A percentile compares a stretch with the other conserved stretches of the same genome.
These are phyloP conservation scores for Calonectria honghensis DNA, from an alignment of 2,329 filamentous ascomycete genomes.

Conservation along the genomic window DNA sequence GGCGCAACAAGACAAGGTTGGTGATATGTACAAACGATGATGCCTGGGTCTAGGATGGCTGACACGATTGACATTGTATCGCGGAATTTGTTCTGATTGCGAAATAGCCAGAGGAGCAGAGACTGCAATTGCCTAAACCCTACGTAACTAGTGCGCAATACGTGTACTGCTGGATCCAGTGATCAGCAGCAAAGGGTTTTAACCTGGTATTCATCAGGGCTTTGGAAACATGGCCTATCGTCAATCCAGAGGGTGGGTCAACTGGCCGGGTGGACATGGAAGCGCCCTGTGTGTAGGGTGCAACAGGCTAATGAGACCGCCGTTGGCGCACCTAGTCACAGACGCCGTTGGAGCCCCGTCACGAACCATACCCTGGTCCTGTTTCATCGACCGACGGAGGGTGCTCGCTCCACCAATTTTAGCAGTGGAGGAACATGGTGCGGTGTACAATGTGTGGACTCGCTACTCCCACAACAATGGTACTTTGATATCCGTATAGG, in stretches of 20 bases:
- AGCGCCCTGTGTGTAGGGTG: constrained; percentile 35
- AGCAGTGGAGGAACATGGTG: constrained; percentile 37
- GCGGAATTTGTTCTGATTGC: neutral
- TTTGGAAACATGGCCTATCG: constrained; percentile 15
- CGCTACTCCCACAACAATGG: constrained; percentile 19
- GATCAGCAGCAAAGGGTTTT: constrained; percentile 22
- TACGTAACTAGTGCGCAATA: neutral
- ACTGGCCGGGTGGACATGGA: constrained; percentile 18
- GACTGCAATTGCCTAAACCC: neutral
- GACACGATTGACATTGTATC: neutral
- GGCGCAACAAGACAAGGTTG: neutral
- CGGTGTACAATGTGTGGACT: constrained; percentile 26
- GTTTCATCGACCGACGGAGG: constrained; percentile 42
- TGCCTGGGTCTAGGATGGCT: constrained; percentile 28
- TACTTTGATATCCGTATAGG: constrained; percentile 16
- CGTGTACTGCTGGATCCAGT: neutral
- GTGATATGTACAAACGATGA: neutral
- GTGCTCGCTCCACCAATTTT: constrained; percentile 39
- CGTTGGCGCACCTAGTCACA: constrained; percentile 45
- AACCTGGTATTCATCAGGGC: constrained; percentile 12
- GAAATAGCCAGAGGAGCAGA: neutral
- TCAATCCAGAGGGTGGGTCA: neutral
- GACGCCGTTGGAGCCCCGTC: constrained; percentile 39
- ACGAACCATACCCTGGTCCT: constrained; percentile 38
- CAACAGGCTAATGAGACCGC: constrained; percentile 40